Evolutionary conservation across 306 rosid species (phyloP), one percentile per base, ranked within the genome.

Genomic region (Lathyrus tuberosus): DNA sequence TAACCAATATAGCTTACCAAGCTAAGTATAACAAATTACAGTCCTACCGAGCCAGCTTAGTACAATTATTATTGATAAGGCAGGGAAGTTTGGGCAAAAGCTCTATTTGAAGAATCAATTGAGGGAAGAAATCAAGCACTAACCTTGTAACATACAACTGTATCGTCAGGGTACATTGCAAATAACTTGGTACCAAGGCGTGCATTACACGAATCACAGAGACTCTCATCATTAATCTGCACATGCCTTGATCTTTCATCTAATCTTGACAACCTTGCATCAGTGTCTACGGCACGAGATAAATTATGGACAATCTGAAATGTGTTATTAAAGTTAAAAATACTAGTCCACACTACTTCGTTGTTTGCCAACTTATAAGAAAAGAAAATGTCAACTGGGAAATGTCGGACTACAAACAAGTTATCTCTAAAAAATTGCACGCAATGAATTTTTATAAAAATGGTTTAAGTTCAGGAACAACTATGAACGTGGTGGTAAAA

Each of bases 81-180:
- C 62, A 42, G 24, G 53, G 12, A 31, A 64, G 51, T 33, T 8
- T 41, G n/a, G n/a, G n/a, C n/a, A n/a, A n/a, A n/a, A n/a, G n/a
- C n/a, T n/a, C n/a, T n/a, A n/a, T n/a, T n/a, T n/a, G n/a, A 70
- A 47, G 54, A 54, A 53, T 52, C 22, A 52, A 73, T 16, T 56
- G 26, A 73, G 51, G 38, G 35, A 73, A 66, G 72, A 17, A 30
- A 61, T 67, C 26, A 10, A 43, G 67, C 62, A 79, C 88, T 46
- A 78, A 94, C 98, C 97, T 94, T 94, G 90, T 94, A 94, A 78
- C 98, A 94, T 60, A 94, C 87, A 37, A 94, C 76, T 15, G 92
- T 78, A 73, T 94, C 98, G 76, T 94, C 98, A 26, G 98, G 98
- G 81, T 94, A 94, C 98, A 94, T 94, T 6, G 98, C 98, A 75